Evolutionary conservation across 192 early-diverging fungal species (phyloP), one percentile per base, ranked within the genome.

Genomic region (Coemansia asiatica): DNA sequence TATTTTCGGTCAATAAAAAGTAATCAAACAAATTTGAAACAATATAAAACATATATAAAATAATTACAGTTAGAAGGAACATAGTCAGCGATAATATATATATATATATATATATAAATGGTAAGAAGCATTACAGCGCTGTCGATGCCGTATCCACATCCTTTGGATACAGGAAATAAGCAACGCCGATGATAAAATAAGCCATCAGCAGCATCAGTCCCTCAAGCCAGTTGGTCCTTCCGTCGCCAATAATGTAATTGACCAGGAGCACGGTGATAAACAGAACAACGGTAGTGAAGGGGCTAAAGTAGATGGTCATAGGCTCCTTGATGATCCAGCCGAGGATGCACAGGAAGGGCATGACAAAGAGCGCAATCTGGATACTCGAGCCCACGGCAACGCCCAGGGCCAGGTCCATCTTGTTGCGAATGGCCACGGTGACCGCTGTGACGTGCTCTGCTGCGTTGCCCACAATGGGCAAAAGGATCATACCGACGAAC

Each of bases 391-490:
- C 96, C 6, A 96, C 81, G 23, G 95, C 94, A 21, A 96, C 90
- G 54, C 91, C 87, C 59, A 98, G 85, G 0, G 92, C 90, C 44
- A 98, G 69, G 67, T 97, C 92, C 94, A 94, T 95, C 80, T 95
- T 95, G 84, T 94, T 88, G 68, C 90, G 88, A 56, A 91, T 85
- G 2, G 94, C 90, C 13, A 86, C 88, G 1, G 85, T 87, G 22
- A 94, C 83, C 22, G 93, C 93, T 0, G 91, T 94, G 27, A 93
- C 86, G 69, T 96, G 92, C 81, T 92, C 89, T 18, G 92, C 91
- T 4, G 91, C 93, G 62, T 95, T 95, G 33, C 94, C 94, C 22
- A 96, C 94, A 38, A 96, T 91, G 3, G 95, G 94, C 35, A 98
- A 66, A 13, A 98, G 64, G 67, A 96, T 90, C 38, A 98, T 86